Evolutionary conservation across 192 early-diverging fungal species (phyloP), one percentile per base, ranked within the genome.

Genomic region (Spinellus fusiger): DNA sequence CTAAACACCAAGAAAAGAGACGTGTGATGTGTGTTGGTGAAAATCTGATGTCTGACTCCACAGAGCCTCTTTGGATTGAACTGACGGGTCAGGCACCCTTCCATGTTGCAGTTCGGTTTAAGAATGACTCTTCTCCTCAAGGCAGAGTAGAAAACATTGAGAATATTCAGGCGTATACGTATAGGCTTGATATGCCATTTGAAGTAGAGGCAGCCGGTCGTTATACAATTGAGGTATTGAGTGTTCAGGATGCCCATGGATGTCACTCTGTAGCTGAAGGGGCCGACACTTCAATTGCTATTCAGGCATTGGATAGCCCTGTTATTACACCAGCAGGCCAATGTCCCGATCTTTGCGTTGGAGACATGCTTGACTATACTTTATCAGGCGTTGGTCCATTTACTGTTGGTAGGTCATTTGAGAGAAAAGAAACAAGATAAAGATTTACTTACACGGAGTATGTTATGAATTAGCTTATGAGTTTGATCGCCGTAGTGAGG

Each of bases 291-390:
- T 29, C 31, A 15, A 25, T 61, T 3, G 15, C 16, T 3, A 56
- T 74, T 27, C 23, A 61, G 12, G 67, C 72, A 23, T 54, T 68
- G 4, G 72, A 69, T 38, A 69, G 69, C 28, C 57, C 66, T 15
- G 61, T 62, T 5, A 74, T 74, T 29, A 53, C 67, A 22, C 66
- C 67, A 13, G 10, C 54, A 18, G 66, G 65, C 22, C 22, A 22
- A 5, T 64, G 66, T 31, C 10, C 16, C 20, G 54, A 70, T 56
- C 59, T 76, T 51, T 78, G 77, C 38, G 77, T 78, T 60, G 77
- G 77, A 23, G 77, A 70, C 58, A 49, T 49, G 7, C 9, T 74
- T 10, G 63, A 74, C 12, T 74, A 53, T 23, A 62, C 49, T 22
- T 54, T 74, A 1, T 61, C 61, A 2, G 72, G 72, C 20, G 35